Conservation (phyloP, 129 eudicot genomes). For the Scalesia atractyloides region DNA sequence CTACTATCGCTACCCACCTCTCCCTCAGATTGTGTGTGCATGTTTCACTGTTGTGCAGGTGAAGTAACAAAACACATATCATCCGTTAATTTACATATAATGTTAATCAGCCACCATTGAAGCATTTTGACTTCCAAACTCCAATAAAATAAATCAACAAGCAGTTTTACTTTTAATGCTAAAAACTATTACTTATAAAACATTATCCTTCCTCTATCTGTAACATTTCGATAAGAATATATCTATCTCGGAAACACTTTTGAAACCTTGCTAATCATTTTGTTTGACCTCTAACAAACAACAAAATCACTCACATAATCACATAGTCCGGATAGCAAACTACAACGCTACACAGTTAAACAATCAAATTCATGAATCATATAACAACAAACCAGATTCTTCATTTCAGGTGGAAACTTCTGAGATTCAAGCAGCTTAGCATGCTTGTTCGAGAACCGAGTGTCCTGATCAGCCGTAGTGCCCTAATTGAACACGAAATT, state of each 20-base stretch:
- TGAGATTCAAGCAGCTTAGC: slow-evolving; percentile 91
- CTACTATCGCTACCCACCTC: no score
- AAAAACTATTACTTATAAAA: no score
- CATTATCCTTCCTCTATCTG: background rate
- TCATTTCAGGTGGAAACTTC: slow-evolving; percentile 90
- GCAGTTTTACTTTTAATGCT: no score
- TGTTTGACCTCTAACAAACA: background rate
- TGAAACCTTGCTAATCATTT: background rate
- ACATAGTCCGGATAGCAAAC: background rate
- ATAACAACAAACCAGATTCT: slow-evolving; percentile 59
- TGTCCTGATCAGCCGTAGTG: slow-evolving; percentile 98
- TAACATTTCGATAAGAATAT: no score
- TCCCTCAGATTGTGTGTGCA: no score
- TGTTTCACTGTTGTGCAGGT: no score
- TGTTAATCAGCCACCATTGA: no score
- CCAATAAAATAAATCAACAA: no score
- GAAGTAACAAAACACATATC: no score
- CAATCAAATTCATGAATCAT: background rate
- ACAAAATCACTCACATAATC: background rate
- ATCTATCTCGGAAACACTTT: no score
- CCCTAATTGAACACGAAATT: slow-evolving; percentile 49
- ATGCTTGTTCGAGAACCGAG: slow-evolving; percentile 96
- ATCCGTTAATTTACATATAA: no score
- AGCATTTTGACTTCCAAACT: no score
- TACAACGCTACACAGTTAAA: background rate